These are phyloP conservation scores for Xylariales sp. DNA, from an alignment of 2,329 filamentous ascomycete genomes.

Conservation along the genomic window DNA sequence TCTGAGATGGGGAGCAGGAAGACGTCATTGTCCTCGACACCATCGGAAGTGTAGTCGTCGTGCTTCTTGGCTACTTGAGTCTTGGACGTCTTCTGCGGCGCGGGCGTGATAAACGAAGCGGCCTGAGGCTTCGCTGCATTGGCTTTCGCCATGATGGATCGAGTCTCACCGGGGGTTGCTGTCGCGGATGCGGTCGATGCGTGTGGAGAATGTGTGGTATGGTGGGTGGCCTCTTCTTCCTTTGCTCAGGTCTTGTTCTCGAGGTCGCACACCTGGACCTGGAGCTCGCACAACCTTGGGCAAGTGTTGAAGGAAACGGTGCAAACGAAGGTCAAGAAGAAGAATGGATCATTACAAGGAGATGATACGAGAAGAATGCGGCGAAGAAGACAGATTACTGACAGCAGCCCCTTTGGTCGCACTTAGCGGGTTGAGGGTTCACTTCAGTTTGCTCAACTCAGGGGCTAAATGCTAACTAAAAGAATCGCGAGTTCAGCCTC, in stretches of 20 bases:
- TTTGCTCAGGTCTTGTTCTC: constrained; percentile 2
- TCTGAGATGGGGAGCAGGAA: constrained; percentile 80
- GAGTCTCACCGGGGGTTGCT: not conserved
- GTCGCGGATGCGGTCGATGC: not conserved
- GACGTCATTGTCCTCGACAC: constrained; percentile 85
- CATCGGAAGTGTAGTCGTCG: constrained; percentile 67
- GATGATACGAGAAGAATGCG: constrained; percentile 5
- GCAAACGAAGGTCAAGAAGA: constrained; percentile 12
- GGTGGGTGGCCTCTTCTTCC: constrained; percentile 21
- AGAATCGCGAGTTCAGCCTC: too few relatives aligned
- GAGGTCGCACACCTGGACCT: constrained; percentile 11
- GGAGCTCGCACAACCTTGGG: constrained; percentile 16
- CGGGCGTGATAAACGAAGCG: constrained; percentile 17
- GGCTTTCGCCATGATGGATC: constrained; percentile 33
- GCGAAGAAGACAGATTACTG: not conserved
- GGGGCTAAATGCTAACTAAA: too few relatives aligned
- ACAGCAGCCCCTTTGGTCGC: constrained; percentile 1
- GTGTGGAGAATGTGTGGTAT: constrained; percentile 12
- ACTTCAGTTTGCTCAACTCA: too few relatives aligned
- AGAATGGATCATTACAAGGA: constrained; percentile 10
- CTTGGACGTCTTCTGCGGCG: constrained; percentile 14
- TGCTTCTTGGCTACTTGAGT: constrained; percentile 27
- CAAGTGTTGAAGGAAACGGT: constrained; percentile 17
- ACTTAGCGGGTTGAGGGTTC: not conserved
- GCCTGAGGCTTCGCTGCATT: constrained; percentile 32